These are phyloP conservation scores for Jamesozyma rosinii DNA, from an alignment of 805 yeast species.

Conservation along the genomic window DNA sequence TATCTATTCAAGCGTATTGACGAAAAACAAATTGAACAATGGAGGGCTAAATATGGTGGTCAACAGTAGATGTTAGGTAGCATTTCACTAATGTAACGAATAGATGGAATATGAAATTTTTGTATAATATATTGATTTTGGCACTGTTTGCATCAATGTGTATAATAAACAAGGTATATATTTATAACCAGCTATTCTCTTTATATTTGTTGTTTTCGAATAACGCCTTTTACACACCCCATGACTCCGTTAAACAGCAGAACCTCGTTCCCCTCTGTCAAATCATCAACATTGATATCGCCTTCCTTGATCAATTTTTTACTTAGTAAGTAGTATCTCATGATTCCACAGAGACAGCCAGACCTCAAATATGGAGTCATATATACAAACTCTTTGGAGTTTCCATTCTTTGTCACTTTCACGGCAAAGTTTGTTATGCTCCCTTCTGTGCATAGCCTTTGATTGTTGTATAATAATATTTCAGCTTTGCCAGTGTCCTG, in stretches of 20 bases:
- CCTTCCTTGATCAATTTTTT: conserved; percentile 47
- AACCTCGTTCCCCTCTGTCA: conserved; percentile 58
- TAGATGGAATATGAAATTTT: too few species aligned
- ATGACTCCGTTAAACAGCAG: conserved; percentile 72
- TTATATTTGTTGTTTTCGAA: too few species aligned
- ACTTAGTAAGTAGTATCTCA: conserved; percentile 53
- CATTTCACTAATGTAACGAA: too few species aligned
- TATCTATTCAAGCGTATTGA: conserved; percentile 89
- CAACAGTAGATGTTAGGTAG: conserved; percentile 19
- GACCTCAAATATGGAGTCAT: conserved; percentile 67
- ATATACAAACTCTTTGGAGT: conserved; percentile 38
- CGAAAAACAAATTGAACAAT: conserved; percentile 72
- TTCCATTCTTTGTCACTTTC: conserved; percentile 2
- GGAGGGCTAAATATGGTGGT: conserved; percentile 86
- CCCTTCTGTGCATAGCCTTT: conserved; percentile 64
- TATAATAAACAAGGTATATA: too few species aligned
- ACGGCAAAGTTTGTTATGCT: conserved; percentile 76
- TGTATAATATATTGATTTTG: too few species aligned
- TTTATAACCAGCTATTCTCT: conserved; percentile 13
- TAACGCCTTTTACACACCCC: conserved; percentile 62
- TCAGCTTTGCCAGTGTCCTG: conserved; percentile 37
- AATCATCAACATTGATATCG: conserved; percentile 34
- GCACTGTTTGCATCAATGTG: too few species aligned
- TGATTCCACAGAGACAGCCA: conserved; percentile 83
- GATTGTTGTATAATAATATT: conserved; percentile 58